Base-by-base conservation (phyloP, 306 rosid genomes). In the Glycine soja region DNA sequence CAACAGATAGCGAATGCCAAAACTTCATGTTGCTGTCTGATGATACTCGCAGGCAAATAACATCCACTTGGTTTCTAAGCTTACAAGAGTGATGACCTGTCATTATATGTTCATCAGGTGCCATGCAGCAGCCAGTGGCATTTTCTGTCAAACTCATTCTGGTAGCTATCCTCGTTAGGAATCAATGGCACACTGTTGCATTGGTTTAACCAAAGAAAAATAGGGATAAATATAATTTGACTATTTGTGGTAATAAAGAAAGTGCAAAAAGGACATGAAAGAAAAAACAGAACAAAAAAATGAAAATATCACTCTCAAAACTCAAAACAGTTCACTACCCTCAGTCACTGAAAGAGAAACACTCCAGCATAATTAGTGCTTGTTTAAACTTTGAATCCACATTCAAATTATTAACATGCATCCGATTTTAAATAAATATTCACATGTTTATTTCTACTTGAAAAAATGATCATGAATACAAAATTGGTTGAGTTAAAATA, bases 181-280 rank as follows among this genome's bases (percentile, higher is more conserved):
- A 24, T 24, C 30, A 24, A 24, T 24, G 30, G 30, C 30, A 71
- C 83, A 54, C 86, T 80, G 85, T 66, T 85, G 77, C 85, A 76
- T 68, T 73, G 78, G 77, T 77, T 61, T 68, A 73, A 48, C 57
- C 47, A 62, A 13, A 73, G 45, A 61, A 82, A 67, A 15, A 61
- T 65, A 14, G 61, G 42, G 10, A 13, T 58, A 57, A 57, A 18
- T 54, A 54, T 15, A 18, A 62, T 32, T 32, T 50, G 12, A 38
- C 64, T 58, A 51, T 59, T 40, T 50, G 54, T 8, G 2, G 15
- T n/a, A 36, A 24, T 5, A 18, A 42, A 32, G 11, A 12, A 72
- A 24, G 12, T 43, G 5, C 30, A 46, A 61, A 63, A 57, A 18
- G 15, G 38, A 81, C 78, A 69, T 24, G 30, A 24, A 24, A 24